Percentiles rank a stretch among this genome's conserved stretches.
Evolutionary conservation across 108 stramenopile species (phyloP).

Genomic region (Hondaea fermentalgiana): DNA sequence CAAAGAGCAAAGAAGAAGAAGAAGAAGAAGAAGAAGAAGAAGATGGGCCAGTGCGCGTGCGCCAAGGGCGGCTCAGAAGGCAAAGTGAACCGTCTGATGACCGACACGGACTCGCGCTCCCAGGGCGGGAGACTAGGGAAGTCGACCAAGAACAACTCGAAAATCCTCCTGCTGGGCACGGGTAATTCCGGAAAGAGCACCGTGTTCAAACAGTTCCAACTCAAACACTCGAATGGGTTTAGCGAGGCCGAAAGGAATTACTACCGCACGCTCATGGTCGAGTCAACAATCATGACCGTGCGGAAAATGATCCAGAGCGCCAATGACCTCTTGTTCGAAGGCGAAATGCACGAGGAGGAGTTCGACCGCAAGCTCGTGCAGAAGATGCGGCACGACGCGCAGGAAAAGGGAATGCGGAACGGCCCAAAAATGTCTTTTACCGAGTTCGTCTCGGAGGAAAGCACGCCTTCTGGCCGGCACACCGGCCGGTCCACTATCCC

Average conservation of each 20-base stretch:
- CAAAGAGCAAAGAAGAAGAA: too few relatives aligned
- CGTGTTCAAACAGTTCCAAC: conserved; percentile 31
- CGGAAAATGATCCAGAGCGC: conserved; percentile 9
- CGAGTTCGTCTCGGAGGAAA: not conserved
- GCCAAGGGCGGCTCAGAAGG: not conserved
- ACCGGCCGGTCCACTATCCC: not conserved
- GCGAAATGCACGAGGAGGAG: not conserved
- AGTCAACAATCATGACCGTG: not conserved
- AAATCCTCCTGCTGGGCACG: conserved; percentile 49
- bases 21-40: too few relatives aligned
- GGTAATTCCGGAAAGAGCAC: conserved; percentile 55
- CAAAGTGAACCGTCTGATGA: not conserved
- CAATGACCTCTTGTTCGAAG: not conserved
- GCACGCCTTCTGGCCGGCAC: not conserved
- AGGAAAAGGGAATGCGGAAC: not conserved
- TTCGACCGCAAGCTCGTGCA: not conserved
- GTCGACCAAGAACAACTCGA: conserved; percentile 43
- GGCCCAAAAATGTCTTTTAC: not conserved
- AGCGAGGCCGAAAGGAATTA: not conserved
- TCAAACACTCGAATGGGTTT: not conserved
- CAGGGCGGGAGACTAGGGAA: not conserved
- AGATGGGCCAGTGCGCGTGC: conserved; percentile 1
- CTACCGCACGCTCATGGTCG: not conserved
- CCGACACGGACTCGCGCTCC: not conserved
- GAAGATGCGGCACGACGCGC: not conserved